Percentiles rank a stretch among this genome's conserved stretches.
These are phyloP conservation scores for Zizania latifolia DNA, from an alignment of 176 grass and related monocot species.

Conservation along the genomic window DNA sequence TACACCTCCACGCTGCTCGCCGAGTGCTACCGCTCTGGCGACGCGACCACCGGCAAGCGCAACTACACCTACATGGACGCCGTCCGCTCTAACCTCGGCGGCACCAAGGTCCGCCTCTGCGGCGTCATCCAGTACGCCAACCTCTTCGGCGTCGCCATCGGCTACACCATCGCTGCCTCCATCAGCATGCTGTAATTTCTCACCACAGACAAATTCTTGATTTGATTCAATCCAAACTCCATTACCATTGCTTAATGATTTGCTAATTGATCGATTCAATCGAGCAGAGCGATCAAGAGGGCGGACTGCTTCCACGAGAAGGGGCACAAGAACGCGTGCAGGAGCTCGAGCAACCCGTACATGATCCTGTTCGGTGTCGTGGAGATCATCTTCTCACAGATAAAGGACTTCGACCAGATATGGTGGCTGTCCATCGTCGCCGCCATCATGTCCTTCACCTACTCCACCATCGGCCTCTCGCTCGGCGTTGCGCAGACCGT, in stretches of 20 bases:
- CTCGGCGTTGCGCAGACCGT: conserved; percentile 56
- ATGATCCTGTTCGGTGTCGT: conserved; percentile 54
- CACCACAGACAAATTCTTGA: not conserved
- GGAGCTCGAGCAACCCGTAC: conserved; percentile 51
- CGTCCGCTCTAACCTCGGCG: conserved; percentile 69
- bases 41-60: conserved; percentile 58
- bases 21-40: conserved; percentile 86
- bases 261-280: not conserved
- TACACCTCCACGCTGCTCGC: conserved; percentile 85
- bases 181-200: conserved; percentile 58
- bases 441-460: conserved; percentile 72
- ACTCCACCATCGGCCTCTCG: conserved; percentile 48
- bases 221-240: not conserved
- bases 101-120: conserved; percentile 47
- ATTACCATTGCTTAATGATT: not conserved
- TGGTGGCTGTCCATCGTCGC: conserved; percentile 82
- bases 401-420: conserved; percentile 63
- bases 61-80: conserved; percentile 97
- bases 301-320: conserved; percentile 54
- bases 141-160: conserved; percentile 70
- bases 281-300: conserved; percentile 40
- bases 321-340: conserved; percentile 31
- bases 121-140: conserved; percentile 61
- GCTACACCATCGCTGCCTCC: conserved; percentile 67
- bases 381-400: conserved; percentile 58